phyloP scores from a whole-genome alignment of 352 stramenopile species.

The Pythium angustatum region DNA sequence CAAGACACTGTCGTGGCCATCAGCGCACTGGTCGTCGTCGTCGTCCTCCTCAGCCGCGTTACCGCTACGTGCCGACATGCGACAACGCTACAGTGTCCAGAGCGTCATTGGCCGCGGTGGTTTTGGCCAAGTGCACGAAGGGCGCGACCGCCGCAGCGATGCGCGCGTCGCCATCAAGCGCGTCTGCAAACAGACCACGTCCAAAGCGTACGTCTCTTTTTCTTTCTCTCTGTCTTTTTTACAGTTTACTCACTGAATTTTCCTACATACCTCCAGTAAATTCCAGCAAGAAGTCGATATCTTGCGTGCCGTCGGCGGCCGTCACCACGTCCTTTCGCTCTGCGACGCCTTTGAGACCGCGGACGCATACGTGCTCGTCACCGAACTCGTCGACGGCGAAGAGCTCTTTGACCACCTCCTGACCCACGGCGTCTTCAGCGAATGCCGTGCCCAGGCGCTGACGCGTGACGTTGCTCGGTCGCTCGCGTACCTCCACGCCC shows the following conservation, averaged over 20 bases:
- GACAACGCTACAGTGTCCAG: constrained; percentile 22
- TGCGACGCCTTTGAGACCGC: constrained; percentile 42
- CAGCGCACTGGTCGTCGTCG: constrained; percentile 3
- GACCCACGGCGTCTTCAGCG: constrained; percentile 24
- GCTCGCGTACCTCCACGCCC: constrained; percentile 32
- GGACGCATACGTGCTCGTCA: constrained; percentile 41
- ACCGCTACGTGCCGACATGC: constrained; percentile 9
- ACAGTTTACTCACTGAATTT: too few relatives aligned
- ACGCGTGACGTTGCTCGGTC: constrained; percentile 24
- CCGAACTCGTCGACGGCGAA: constrained; percentile 34
- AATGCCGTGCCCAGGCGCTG: constrained; percentile 24
- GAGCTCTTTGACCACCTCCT: constrained; percentile 43
- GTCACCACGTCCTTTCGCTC: constrained; percentile 31
- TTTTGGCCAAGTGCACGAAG: constrained; percentile 34
- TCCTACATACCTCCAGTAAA: constrained; percentile 27
- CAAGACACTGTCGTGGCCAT: background rate
- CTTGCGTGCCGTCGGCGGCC: constrained; percentile 29
- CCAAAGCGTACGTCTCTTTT: constrained; percentile 23
- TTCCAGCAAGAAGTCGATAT: constrained; percentile 44
- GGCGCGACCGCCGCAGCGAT: constrained; percentile 27
- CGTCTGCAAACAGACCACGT: constrained; percentile 34
- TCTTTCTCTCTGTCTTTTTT: background rate
- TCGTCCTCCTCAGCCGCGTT: background rate
- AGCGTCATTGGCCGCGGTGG: constrained; percentile 31
- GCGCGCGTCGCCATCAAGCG: constrained; percentile 39